Evolutionary conservation across 495 filamentous ascomycete genomes (phyloP).

Genomic region (Opeltia flavorubescens): DNA sequence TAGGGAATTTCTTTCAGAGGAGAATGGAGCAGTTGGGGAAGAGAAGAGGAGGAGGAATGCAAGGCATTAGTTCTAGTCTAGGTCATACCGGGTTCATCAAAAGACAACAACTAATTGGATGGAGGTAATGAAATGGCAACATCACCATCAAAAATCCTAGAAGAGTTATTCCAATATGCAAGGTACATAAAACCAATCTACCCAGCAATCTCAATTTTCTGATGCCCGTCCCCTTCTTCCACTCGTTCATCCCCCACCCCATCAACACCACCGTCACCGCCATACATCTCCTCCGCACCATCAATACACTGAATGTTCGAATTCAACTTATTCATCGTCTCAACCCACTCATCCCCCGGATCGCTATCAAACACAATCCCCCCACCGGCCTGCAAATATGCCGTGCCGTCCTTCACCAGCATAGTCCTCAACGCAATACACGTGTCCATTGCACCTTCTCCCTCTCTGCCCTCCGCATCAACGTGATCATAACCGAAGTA

Average conservation of each 20-base stretch:
- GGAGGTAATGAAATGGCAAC: no score
- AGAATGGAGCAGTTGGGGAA: no score
- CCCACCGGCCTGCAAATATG: conserved; percentile 90
- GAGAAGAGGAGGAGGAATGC: no score
- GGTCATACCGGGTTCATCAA: no score
- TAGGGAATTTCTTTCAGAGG: no score
- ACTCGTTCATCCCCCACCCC: conserved; percentile 6
- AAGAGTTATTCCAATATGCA: no score
- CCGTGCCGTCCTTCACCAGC: conserved; percentile 80
- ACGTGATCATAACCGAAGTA: conserved; percentile 68
- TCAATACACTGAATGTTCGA: conserved; percentile 80
- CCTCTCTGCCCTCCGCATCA: conserved; percentile 24
- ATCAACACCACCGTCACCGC: conserved; percentile 30
- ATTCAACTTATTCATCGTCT: conserved; percentile 93
- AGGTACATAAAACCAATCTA: neutral
- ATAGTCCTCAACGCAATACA: conserved; percentile 97
- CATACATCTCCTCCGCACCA: conserved; percentile 65
- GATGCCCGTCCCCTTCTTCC: neutral
- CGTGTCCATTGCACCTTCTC: conserved; percentile 88
- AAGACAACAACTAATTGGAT: no score
- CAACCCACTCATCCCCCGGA: conserved; percentile 83
- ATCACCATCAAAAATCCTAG: no score
- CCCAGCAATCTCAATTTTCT: neutral
- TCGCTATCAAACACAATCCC: conserved; percentile 96
- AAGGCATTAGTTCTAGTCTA: no score